Evolutionary conservation across 164 flowering plant species (phyloP).

Genomic region (Houttuynia cordata): DNA sequence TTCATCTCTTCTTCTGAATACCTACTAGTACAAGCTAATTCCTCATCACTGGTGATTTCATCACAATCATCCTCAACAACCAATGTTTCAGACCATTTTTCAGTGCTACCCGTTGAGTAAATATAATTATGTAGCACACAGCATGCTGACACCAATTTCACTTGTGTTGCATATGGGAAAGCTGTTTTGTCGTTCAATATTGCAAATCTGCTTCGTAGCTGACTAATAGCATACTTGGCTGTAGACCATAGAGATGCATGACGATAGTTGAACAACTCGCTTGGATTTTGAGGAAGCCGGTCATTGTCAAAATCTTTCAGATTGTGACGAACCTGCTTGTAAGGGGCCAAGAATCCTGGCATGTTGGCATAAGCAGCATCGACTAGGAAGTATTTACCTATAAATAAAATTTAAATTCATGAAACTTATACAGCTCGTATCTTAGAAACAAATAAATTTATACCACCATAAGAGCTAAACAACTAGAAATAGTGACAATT

Average conservation of each 20-base stretch:
- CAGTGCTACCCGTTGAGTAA: not conserved
- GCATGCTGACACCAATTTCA: not conserved
- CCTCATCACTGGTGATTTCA: not conserved
- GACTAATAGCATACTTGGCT: not conserved
- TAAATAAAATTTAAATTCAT: conserved; percentile 10
- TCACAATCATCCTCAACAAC: not conserved
- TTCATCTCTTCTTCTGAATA: no score
- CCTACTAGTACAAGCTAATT: not conserved
- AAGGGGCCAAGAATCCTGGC: conserved; percentile 55
- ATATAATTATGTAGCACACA: conserved; percentile 3
- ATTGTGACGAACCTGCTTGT: not conserved
- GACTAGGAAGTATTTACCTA: conserved; percentile 65
- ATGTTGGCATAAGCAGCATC: conserved; percentile 40
- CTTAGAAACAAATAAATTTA: no score
- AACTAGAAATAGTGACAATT: not conserved
- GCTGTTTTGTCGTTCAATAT: not conserved
- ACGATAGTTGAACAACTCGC: conserved; percentile 1
- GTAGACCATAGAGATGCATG: conserved; percentile 2
- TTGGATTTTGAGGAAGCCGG: not conserved
- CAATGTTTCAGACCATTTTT: not conserved
- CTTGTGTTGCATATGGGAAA: conserved; percentile 2
- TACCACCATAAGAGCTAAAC: no score
- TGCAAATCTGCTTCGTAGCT: not conserved
- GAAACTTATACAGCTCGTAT: no score
- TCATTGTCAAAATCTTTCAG: conserved; percentile 1